Evolutionary conservation across 306 rosid genomes (phyloP), one percentile per base, ranked within the genome.

Genomic region (Lagenaria siceraria): DNA sequence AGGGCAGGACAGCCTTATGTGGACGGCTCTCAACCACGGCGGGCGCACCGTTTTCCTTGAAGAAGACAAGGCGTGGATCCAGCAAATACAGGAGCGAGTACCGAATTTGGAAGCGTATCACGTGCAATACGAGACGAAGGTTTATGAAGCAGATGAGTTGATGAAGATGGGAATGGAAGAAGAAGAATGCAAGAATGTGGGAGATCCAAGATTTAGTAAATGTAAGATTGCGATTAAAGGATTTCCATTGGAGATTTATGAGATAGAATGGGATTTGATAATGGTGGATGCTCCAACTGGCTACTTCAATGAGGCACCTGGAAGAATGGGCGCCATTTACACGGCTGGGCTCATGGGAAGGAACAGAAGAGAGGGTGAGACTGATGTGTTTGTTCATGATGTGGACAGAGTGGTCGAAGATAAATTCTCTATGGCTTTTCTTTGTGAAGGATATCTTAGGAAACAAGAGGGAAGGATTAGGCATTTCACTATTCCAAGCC

Each of bases 251-350:
- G 92, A 90, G 18, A 79, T 95, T 4, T 95, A 92, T 53, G 93
- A 92, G 25, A 75, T 87, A 0, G 98, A 90, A 24, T 95, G 98
- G 98, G 98, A 95, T 53, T 73, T 90, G 82, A 95, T 95, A 31
- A 95, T 95, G 98, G 97, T 95, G 58, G 98, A 95, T 74, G 98
- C 98, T 13, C 98, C 98, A 0, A 95, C 96, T 0, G 98, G 98
- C 17, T 95, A 86, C 77, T 84, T 83, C 66, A 90, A 88, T 0
- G 90, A 76, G 8, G 98, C 98, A 0, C 97, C 98, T 0, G 98
- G 98, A 22, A 86, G 98, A 78, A 95, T 95, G 98, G 87, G 56
- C 15, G 97, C 97, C 0, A 95, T 95, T 10, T 95, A 90, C 85
- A 92, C 98, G 19, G 97, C 97, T 0, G 98, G 98, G 12, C 59